Percentiles rank a stretch among this genome's conserved stretches.
Evolutionary conservation across 2,329 filamentous ascomycete genomes (phyloP).

Genomic region (Penicillium janthinellum): DNA sequence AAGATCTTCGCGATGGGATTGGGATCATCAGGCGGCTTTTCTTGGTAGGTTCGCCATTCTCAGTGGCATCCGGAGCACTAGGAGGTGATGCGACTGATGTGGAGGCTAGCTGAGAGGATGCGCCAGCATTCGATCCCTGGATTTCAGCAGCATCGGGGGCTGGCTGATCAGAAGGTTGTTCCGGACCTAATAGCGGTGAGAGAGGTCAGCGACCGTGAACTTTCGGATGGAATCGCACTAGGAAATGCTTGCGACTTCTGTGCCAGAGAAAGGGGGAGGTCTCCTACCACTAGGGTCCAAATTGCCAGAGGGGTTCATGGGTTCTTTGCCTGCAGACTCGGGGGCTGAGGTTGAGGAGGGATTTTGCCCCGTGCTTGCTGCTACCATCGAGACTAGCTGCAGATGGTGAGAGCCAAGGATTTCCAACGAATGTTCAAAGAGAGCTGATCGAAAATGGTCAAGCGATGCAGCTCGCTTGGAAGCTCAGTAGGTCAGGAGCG

Average conservation of each 20-base stretch:
- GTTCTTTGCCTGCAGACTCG: slow-evolving; percentile 33
- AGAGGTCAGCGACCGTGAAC: slow-evolving; percentile 15
- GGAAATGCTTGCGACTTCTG: neutral
- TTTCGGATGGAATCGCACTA: slow-evolving; percentile 2
- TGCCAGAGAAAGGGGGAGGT: neutral
- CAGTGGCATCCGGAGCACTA: slow-evolving; percentile 18
- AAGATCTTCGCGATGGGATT: slow-evolving; percentile 43
- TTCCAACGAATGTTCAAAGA: slow-evolving; percentile 10
- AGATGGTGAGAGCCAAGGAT: slow-evolving; percentile 15
- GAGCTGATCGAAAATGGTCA: slow-evolving; percentile 9
- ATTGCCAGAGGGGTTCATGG: slow-evolving; percentile 37
- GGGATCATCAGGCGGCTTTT: slow-evolving; percentile 42
- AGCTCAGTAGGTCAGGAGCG: slow-evolving; percentile 12
- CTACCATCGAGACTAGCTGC: slow-evolving; percentile 37
- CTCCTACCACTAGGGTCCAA: slow-evolving; percentile 33
- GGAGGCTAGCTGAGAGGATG: slow-evolving; percentile 21
- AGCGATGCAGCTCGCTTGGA: slow-evolving; percentile 3
- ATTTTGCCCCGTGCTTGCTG: slow-evolving; percentile 37
- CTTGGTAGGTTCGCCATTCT: slow-evolving; percentile 32
- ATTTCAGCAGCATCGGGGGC: slow-evolving; percentile 26
- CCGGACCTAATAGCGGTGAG: slow-evolving; percentile 26
- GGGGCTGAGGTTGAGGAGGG: slow-evolving; percentile 32
- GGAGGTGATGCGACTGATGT: slow-evolving; percentile 11
- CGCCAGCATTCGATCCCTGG: slow-evolving; percentile 24
- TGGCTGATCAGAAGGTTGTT: slow-evolving; percentile 27